Evolutionary conservation across 2,329 filamentous ascomycete species (phyloP).

Genomic region (Aspergillus neotritici): DNA sequence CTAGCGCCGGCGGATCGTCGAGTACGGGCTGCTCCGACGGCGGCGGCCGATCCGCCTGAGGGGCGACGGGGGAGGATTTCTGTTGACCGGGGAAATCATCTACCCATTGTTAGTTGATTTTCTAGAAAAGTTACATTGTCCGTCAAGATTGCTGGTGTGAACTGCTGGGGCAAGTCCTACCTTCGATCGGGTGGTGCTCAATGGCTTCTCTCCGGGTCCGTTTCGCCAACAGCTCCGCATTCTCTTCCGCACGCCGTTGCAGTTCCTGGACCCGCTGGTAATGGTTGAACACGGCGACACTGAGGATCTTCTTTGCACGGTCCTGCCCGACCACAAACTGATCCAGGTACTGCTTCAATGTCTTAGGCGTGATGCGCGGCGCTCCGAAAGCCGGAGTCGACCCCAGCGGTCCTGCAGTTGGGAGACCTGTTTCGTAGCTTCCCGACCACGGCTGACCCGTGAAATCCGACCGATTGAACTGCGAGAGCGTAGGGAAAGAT

Average conservation of each 20-base stretch:
- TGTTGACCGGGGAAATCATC: slow-evolving; percentile 61
- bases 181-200: slow-evolving; percentile 71
- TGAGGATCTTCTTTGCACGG: slow-evolving; percentile 83
- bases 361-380: slow-evolving; percentile 55
- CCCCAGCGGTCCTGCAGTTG: slow-evolving; percentile 58
- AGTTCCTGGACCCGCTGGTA: slow-evolving; percentile 79
- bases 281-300: slow-evolving; percentile 91
- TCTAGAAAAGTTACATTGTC: background rate
- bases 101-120: slow-evolving; percentile 23
- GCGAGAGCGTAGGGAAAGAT: slow-evolving; percentile 39
- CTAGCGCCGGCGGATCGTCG: slow-evolving; percentile 56
- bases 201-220: slow-evolving; percentile 64
- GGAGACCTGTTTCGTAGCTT: slow-evolving; percentile 57
- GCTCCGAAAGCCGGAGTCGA: slow-evolving; percentile 54
- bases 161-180: slow-evolving; percentile 38
- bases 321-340: slow-evolving; percentile 96
- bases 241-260: slow-evolving; percentile 70
- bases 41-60: slow-evolving; percentile 22
- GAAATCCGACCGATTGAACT: slow-evolving; percentile 59
- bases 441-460: slow-evolving; percentile 57
- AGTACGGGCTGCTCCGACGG: slow-evolving; percentile 36
- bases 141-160: background rate
- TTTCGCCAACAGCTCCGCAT: slow-evolving; percentile 67
- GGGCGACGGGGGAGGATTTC: slow-evolving; percentile 41
- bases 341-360: slow-evolving; percentile 83